A percentile compares a stretch with the other conserved stretches of the same genome.
Evolutionary conservation across 202 grass and related monocot genomes (phyloP).

Genomic region (Zoysia matrella): DNA sequence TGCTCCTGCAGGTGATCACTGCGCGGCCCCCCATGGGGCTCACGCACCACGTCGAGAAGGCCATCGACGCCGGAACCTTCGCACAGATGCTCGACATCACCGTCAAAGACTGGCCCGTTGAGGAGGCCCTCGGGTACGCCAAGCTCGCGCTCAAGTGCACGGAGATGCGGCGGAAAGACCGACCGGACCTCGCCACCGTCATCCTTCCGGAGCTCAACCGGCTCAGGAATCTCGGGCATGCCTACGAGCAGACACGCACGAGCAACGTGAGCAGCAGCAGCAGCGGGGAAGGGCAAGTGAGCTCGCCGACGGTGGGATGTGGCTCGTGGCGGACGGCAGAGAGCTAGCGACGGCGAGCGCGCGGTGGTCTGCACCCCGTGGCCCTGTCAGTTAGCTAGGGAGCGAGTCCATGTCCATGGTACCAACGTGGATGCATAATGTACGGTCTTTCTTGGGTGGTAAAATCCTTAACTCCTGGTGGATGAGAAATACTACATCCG

Average conservation of each 20-base stretch:
- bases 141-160: slow-evolving; percentile 88
- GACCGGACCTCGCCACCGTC: slow-evolving; percentile 78
- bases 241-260: slow-evolving; percentile 44
- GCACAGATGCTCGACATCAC: slow-evolving; percentile 72
- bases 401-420: slow-evolving; percentile 17
- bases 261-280: background rate
- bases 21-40: slow-evolving; percentile 86
- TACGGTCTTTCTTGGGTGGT: background rate
- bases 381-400: slow-evolving; percentile 28
- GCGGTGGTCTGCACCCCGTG: background rate
- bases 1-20: slow-evolving; percentile 89
- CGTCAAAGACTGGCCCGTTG: slow-evolving; percentile 81
- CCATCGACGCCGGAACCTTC: slow-evolving; percentile 77
- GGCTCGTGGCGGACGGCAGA: slow-evolving; percentile 48
- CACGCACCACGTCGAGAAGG: slow-evolving; percentile 86
- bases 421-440: background rate
- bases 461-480: background rate
- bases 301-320: slow-evolving; percentile 14
- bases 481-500: background rate
- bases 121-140: slow-evolving; percentile 68
- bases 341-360: slow-evolving; percentile 45
- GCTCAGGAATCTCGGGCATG: slow-evolving; percentile 79
- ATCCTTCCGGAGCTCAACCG: slow-evolving; percentile 87
- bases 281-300: slow-evolving; percentile 19
- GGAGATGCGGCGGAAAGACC: slow-evolving; percentile 76